Evolutionary conservation across 257 asterid genomes (phyloP), one percentile per base, ranked within the genome.

Genomic region (Buddleja alternifolia): DNA sequence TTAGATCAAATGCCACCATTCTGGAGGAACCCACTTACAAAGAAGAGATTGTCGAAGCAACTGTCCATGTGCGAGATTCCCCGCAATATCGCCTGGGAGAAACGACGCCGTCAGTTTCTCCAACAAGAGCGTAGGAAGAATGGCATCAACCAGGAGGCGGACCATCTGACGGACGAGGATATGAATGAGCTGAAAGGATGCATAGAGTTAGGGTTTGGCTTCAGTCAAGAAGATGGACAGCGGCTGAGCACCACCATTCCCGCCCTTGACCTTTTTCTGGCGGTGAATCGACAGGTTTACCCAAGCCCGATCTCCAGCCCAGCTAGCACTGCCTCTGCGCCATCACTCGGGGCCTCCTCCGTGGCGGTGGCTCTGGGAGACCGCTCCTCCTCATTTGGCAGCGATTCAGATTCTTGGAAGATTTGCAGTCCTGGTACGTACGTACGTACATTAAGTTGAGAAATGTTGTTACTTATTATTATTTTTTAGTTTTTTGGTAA

Each of bases 121-220:
- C 62, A 48, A 2, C 90, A 82, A 74, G 85, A 84, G 71, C 61
- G 84, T 62, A 24, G 65, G 73, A 86, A 56, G 53, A 83, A 77
- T 10, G 80, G 78, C 11, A 76, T 75, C 25, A 55, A 16, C 4
- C 51, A 70, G 1, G 83, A 69, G 7, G 19, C 68, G 0, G 87
- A 73, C 0, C 51, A 54, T 10, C 68, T 90, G 58, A 90, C 96
- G 1, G 98, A 93, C 15, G 98, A 88, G 67, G 98, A 93, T 42
- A 72, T 93, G 36, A 86, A 76, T 2, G 98, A 93, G 85, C 83
- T 93, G 2, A 93, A 83, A 56, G 98, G 97, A 12, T 88, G 93
- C 79, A 93, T 93, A 19, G 97, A 93, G 70, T 73, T 93, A 0
- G 98, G 98, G 2, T 93, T 93, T 59, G 97, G 98, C 1, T 93